Conservation (phyloP, 495 filamentous ascomycete genomes). For the Darksidea phi region DNA sequence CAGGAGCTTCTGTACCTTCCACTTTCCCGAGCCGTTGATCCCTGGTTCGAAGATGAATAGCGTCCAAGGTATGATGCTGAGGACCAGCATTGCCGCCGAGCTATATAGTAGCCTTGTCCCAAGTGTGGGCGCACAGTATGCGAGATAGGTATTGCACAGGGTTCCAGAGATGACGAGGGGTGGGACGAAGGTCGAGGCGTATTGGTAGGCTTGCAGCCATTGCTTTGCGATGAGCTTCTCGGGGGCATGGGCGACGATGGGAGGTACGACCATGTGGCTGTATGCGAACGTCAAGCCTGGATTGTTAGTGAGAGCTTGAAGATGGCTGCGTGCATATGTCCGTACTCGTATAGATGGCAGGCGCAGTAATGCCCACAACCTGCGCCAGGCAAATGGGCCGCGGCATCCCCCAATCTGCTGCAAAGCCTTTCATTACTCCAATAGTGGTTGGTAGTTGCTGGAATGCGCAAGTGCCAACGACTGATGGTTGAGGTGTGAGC, state of each 20-base stretch:
- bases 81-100: constrained; percentile 26
- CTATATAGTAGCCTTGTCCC: constrained; percentile 12
- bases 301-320: background rate
- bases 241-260: constrained; percentile 33
- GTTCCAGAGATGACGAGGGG: constrained; percentile 37
- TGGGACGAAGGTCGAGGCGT: constrained; percentile 37
- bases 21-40: constrained; percentile 40
- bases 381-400: constrained; percentile 6
- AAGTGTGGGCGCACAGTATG: constrained; percentile 9
- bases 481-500: no score
- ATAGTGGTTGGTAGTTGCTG: no score
- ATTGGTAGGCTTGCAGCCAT: constrained; percentile 40
- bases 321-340: background rate
- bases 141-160: constrained; percentile 27
- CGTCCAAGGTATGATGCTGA: constrained; percentile 39
- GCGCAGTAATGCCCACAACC: constrained; percentile 22
- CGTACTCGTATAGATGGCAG: constrained; percentile 24
- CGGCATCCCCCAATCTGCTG: background rate
- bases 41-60: constrained; percentile 38
- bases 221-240: constrained; percentile 38
- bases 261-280: constrained; percentile 22
- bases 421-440: no score
- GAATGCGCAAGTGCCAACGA: no score
- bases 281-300: constrained; percentile 26
- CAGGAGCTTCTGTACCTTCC: constrained; percentile 40